These are phyloP conservation scores for Hippophae gyantsensis DNA, from an alignment of 306 rosid species.

Conservation along the genomic window DNA sequence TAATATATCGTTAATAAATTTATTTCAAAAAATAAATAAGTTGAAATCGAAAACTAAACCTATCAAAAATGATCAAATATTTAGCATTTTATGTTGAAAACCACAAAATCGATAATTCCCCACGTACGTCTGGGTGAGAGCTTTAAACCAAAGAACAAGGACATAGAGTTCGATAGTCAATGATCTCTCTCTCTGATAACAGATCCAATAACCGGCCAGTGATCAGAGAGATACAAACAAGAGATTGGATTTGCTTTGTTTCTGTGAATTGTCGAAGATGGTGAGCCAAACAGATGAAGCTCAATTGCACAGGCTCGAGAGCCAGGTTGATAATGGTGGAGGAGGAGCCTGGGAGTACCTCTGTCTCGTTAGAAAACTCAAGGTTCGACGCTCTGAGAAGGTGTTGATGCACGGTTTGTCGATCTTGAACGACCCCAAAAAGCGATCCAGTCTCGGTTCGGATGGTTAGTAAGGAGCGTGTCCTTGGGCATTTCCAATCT, in stretches of 20 bases:
- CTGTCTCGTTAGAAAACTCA: conserved; percentile 55
- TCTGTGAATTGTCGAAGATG: conserved; percentile 42
- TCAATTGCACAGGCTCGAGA: conserved; percentile 64
- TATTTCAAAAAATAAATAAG: too few species aligned
- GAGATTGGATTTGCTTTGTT: conserved; percentile 9
- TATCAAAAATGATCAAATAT: too few species aligned
- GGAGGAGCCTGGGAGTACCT: conserved; percentile 99
- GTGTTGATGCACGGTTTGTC: conserved; percentile 60
- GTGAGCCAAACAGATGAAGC: conserved; percentile 73
- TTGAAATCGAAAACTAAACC: too few species aligned
- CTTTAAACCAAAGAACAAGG: too few species aligned
- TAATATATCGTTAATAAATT: too few species aligned
- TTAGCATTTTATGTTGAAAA: too few species aligned
- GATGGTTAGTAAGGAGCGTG: conserved; percentile 38
- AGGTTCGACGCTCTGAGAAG: conserved; percentile 67
- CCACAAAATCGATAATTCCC: too few species aligned
- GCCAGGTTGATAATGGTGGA: conserved; percentile 94
- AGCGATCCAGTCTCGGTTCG: conserved; percentile 53
- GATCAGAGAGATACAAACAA: conserved; percentile 5
- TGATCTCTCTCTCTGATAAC: too few species aligned
- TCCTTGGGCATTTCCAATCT: background rate
- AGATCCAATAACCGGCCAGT: too few species aligned
- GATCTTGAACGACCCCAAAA: conserved; percentile 57
- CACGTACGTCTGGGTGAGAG: too few species aligned
- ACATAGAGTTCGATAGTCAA: too few species aligned